A percentile compares a stretch with the other conserved stretches of the same genome.
These are phyloP conservation scores for Astrothelium macrocarpum DNA, from an alignment of 495 filamentous ascomycete genomes.

Conservation along the genomic window DNA sequence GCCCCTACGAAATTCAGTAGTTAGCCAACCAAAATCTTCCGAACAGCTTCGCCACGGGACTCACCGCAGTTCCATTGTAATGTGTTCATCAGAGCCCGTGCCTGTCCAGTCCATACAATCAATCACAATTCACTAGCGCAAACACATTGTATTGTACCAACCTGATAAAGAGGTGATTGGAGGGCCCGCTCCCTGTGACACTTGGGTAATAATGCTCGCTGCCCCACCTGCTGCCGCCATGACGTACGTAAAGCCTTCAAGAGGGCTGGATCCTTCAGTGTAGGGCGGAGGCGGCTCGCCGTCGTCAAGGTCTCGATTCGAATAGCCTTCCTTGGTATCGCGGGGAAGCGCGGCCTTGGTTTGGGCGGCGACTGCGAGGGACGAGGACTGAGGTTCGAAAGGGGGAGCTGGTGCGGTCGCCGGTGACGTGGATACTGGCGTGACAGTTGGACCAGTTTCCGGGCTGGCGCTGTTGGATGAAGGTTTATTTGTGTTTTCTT, in stretches of 20 bases:
- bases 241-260: constrained; percentile 89
- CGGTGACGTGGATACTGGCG: constrained; percentile 45
- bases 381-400: constrained; percentile 26
- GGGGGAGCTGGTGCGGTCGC: constrained; percentile 30
- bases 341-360: constrained; percentile 73
- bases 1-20: constrained; percentile 48
- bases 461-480: constrained; percentile 45
- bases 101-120: constrained; percentile 3
- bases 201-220: constrained; percentile 97
- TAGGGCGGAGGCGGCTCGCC: constrained; percentile 92
- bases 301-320: constrained; percentile 65
- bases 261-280: constrained; percentile 83
- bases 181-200: constrained; percentile 78
- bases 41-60: constrained; percentile 13
- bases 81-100: constrained; percentile 92
- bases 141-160: constrained; percentile 8
- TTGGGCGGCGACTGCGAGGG: constrained; percentile 47
- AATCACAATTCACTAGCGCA: background rate
- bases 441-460: constrained; percentile 27
- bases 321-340: constrained; percentile 66
- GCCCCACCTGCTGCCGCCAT: constrained; percentile 96
- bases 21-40: constrained; percentile 6
- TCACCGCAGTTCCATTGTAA: constrained; percentile 89
- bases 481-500: constrained; percentile 41
- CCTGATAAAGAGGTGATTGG: constrained; percentile 59